Evolutionary conservation across 805 yeast species (phyloP), one percentile per base, ranked within the genome.

Genomic region (Kockiozyma suomiensis): DNA sequence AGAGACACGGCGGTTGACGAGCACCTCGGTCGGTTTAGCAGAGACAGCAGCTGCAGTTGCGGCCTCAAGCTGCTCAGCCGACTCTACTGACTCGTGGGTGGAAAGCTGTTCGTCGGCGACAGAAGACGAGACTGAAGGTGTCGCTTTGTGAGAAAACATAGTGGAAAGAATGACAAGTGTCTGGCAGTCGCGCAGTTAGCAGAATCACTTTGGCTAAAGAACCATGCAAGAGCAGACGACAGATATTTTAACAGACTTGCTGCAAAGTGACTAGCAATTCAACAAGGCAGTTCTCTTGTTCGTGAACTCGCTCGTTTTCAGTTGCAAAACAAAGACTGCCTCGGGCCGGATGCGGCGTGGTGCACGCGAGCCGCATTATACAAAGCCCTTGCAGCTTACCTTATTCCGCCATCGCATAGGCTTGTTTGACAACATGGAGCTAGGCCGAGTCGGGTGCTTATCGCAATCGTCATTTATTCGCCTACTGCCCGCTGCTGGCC

Each of bases 1-100:
- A 3, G 64, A 61, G n/a, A 51, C 48, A 8, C 64, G 58, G 25
- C 62, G 59, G 37, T 58, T 58, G 43, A 61, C 65, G 37, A 43
- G 50, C 25, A 61, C 65, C 38, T 58, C 60, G 6, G 65, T 61
- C 23, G 58, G 54, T 23, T 35, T 25, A 4, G 54, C 50, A 23
- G 38, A 17, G 26, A 50, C 41, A 26, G 61, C 41, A n/a, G 63
- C 59, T 15, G 64, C 58, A 17, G 64, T 56, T 19, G 61, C 64
- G 26, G 57, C 50, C 13, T 50, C 54, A 21, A 56, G 53, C 8
- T 51, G 58, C n/a, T 33, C 54, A 15, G 54, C 37, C 19, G 53
- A 32, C 38, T 51, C 64, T 19, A 56, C 37, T 7, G 62, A 58
- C 33, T 45, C 61, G 45, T 54, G 33, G 5, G 52, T 54, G 12